Conservation (phyloP, 306 rosid genomes). For the Vigna unguiculata region DNA sequence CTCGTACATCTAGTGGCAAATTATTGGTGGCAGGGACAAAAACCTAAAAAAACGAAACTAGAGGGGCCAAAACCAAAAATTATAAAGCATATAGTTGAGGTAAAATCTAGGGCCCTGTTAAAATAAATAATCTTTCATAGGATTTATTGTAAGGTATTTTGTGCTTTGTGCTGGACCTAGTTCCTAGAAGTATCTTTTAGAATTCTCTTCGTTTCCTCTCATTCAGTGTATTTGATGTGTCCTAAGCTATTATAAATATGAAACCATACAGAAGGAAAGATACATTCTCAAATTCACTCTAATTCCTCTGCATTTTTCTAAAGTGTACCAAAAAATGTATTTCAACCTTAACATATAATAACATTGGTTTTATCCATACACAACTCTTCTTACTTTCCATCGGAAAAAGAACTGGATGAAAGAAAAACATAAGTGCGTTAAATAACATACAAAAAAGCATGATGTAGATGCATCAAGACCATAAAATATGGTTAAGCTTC, state of each 20-base stretch:
- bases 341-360: not conserved
- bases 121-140: too few relatives aligned
- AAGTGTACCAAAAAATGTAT: not conserved
- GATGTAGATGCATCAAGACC: conserved; percentile 27
- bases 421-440: conserved; percentile 9
- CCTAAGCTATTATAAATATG: too few relatives aligned
- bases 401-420: not conserved
- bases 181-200: too few relatives aligned
- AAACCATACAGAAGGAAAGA: too few relatives aligned
- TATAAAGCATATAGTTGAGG: not conserved
- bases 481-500: conserved; percentile 28
- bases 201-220: too few relatives aligned
- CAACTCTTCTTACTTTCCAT: conserved; percentile 8
- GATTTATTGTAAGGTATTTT: too few relatives aligned
- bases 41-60: not conserved
- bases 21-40: not conserved
- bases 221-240: too few relatives aligned
- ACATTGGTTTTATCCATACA: not conserved
- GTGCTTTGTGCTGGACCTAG: too few relatives aligned
- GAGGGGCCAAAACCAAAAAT: not conserved
- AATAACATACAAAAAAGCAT: not conserved
- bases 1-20: not conserved
- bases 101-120: not conserved
- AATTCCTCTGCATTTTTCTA: too few relatives aligned
- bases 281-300: too few relatives aligned